Conservation (phyloP, 2,329 filamentous ascomycete species). For the Trichothecium sympodiale region DNA sequence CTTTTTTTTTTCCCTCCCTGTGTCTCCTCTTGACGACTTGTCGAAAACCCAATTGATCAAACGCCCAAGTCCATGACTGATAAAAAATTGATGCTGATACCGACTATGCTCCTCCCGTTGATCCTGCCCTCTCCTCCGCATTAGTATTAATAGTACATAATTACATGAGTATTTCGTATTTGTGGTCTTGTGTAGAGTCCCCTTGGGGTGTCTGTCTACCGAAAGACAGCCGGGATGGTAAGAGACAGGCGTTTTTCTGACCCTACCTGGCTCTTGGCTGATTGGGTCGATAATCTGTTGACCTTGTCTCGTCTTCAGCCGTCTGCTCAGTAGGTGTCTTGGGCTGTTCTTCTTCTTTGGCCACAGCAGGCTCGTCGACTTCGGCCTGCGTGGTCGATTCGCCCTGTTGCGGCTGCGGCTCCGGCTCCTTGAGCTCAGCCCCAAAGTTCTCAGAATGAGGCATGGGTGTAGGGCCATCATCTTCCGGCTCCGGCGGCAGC, state of each 20-base stretch:
- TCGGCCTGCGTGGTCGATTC: neutral
- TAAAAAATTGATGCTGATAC: no score
- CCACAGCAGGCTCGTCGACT: neutral
- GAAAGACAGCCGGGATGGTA: constrained; percentile 1
- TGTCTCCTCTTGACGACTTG: no score
- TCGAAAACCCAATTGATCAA: no score
- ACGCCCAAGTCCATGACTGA: no score
- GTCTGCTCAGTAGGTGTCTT: neutral
- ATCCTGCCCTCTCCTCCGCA: no score
- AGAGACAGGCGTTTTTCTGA: constrained; percentile 3
- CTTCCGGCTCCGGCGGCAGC: constrained; percentile 1
- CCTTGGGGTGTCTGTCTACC: no score
- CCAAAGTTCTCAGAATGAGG: constrained; percentile 2
- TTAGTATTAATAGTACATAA: no score
- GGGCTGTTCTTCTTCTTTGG: neutral
- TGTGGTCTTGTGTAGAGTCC: no score
- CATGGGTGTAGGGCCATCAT: neutral
- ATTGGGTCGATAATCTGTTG: neutral
- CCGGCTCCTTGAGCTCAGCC: neutral
- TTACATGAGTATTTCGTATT: no score
- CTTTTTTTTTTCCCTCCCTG: no score
- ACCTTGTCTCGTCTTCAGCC: neutral
- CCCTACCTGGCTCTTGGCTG: neutral
- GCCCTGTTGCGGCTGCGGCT: neutral
- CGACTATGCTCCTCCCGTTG: no score